Evolutionary conservation across 441 rosid species (phyloP).

Genomic region (Euphorbia celastroides): DNA sequence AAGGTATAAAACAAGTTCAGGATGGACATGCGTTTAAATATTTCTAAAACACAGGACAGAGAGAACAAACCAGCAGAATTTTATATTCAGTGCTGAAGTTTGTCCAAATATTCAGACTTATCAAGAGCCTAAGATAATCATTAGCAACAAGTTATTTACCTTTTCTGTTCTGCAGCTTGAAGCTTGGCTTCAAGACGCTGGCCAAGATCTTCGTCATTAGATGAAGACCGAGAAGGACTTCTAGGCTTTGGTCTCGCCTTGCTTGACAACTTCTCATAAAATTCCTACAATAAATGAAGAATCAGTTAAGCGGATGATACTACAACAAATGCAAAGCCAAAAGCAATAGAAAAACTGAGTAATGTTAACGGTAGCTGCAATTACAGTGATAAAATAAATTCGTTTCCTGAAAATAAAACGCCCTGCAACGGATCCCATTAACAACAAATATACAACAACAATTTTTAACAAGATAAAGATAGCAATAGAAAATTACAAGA

Average conservation of each 20-base stretch:
- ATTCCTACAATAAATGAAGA: constrained; percentile 51
- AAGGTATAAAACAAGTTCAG: neutral
- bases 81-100: neutral
- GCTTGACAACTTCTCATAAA: constrained; percentile 71
- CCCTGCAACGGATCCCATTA: neutral
- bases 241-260: constrained; percentile 83
- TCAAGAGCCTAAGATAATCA: neutral
- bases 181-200: constrained; percentile 87
- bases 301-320: neutral
- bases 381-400: neutral
- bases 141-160: constrained; percentile 34
- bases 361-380: neutral
- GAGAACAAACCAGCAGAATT: neutral
- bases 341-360: neutral
- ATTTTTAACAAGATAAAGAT: too few relatives aligned
- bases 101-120: neutral
- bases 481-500: neutral
- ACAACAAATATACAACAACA: neutral
- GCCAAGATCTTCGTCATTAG: constrained; percentile 29
- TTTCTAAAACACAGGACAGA: neutral
- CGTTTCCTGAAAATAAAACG: neutral
- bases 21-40: neutral
- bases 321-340: neutral
- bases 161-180: constrained; percentile 88
- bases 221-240: constrained; percentile 36